Base-by-base conservation (phyloP, 345 rosid species). In the Eucalyptus pauciflora region DNA sequence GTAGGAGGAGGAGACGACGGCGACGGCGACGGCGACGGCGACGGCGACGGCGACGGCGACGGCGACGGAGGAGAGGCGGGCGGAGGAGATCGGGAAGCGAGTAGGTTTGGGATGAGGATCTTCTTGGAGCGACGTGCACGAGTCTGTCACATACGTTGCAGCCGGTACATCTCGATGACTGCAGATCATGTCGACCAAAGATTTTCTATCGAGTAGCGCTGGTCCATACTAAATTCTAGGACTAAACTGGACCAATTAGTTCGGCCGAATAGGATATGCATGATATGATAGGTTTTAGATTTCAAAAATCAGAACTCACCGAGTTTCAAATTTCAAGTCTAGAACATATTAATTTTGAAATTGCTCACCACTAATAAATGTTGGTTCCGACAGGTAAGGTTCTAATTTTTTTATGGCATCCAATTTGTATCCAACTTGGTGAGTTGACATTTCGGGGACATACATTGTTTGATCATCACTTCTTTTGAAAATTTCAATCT, bases 221-320 rank as follows among this genome's bases (percentile, higher is more conserved):
- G 62, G 3, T 24, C 3, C 13, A 24, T 0, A 4, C 27, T 10
- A 56, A 56, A 56, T 29, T 56, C 29, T 24, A 4, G 62, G 13
- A 56, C 29, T 22, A 56, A 10, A 56, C 29, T 9, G 0, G 29
- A 56, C 62, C 29, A 12, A 24, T 2, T 13, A 9, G 13, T 56
- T 5, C 10, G 13, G 13, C 6, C 3, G 0, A 37, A 3, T 37
- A 37, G 41, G 41, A 37, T 52, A 18, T 3, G 24, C 24, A 52
- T 18, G 24, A 18, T 52, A 56, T 2, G 5, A 10, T 56, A 22
- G 1, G 29, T 22, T 56, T 56, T 1, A 4, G 2, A 10, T 2
- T 56, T 8, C 6, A 22, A 56, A 22, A 56, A 9, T 24, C 29
- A 3, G 5, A 22, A 56, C 12, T 2, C 0, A 24, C 1, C 27